These are phyloP conservation scores for Phyllosticta paracitricarpa DNA, from an alignment of 2,329 filamentous ascomycete species.

Conservation along the genomic window DNA sequence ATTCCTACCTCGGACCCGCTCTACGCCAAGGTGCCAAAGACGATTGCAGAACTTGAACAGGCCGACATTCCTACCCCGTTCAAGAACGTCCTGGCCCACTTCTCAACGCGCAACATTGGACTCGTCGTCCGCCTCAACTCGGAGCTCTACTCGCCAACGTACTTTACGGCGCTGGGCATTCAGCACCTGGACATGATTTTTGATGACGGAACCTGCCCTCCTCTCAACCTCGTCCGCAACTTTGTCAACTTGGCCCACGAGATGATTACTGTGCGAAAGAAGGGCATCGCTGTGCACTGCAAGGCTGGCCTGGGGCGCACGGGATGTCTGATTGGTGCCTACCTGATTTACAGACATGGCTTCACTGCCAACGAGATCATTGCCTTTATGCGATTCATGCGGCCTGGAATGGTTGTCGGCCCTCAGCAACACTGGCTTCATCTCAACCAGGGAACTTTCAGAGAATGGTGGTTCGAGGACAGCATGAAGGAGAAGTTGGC, in stretches of 20 bases:
- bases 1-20: conserved; percentile 63
- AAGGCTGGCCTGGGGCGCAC: conserved; percentile 94
- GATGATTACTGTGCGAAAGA: conserved; percentile 82
- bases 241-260: conserved; percentile 94
- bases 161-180: conserved; percentile 91
- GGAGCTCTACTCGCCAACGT: conserved; percentile 90
- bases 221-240: conserved; percentile 77
- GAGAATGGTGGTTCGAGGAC: conserved; percentile 91
- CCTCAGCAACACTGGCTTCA: conserved; percentile 99
- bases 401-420: conserved; percentile 96
- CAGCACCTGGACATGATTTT: conserved; percentile 99
- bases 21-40: conserved; percentile 65
- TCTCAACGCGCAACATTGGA: conserved; percentile 77
- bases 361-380: conserved; percentile 98
- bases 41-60: conserved; percentile 59
- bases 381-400: conserved; percentile 98
- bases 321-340: conserved; percentile 92
- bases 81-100: conserved; percentile 91
- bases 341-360: conserved; percentile 92
- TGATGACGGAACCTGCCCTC: conserved; percentile 92
- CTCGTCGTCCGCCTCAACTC: conserved; percentile 94
- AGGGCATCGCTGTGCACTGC: conserved; percentile 94
- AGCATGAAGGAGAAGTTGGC: conserved; percentile 73
- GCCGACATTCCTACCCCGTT: conserved; percentile 73
- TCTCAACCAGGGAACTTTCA: conserved; percentile 89